Evolutionary conservation across 129 eudicot genomes (phyloP).

Genomic region (Chrysanthemum lavandulifolium): DNA sequence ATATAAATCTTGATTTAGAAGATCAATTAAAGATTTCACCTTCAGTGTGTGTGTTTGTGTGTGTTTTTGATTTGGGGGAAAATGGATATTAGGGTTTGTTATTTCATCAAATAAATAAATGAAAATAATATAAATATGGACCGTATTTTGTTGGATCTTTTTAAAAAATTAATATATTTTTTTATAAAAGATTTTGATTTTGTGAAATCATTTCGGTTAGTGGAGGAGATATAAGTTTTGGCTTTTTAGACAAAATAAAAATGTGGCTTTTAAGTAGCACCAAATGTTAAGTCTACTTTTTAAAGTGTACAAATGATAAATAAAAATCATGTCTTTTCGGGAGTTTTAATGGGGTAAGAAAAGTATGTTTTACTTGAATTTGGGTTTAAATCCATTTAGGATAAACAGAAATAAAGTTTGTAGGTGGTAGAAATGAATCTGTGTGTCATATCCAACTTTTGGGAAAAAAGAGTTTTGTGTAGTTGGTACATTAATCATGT

Average conservation of each 20-base stretch:
- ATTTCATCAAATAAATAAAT: constrained; percentile 23
- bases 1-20: constrained; percentile 13
- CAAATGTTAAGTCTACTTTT: constrained; percentile 1
- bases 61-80: constrained; percentile 18
- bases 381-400: too few species aligned
- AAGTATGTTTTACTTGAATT: too few species aligned
- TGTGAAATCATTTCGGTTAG: not conserved
- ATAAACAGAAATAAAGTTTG: too few species aligned
- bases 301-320: too few species aligned
- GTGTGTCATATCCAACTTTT: too few species aligned
- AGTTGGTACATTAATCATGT: too few species aligned
- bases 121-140: constrained; percentile 8
- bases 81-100: constrained; percentile 35
- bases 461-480: too few species aligned
- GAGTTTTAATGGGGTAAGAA: not conserved
- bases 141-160: not conserved
- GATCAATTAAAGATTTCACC: constrained; percentile 1
- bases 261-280: constrained; percentile 27
- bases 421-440: too few species aligned
- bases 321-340: not conserved
- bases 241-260: constrained; percentile 16
- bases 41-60: constrained; percentile 1
- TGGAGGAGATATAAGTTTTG: constrained; percentile 34
- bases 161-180: too few species aligned
- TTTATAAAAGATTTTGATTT: too few species aligned